Evolutionary conservation across 1,139 yeast species (phyloP), one percentile per base, ranked within the genome.

Genomic region (Candida pseudoviswanathii): DNA sequence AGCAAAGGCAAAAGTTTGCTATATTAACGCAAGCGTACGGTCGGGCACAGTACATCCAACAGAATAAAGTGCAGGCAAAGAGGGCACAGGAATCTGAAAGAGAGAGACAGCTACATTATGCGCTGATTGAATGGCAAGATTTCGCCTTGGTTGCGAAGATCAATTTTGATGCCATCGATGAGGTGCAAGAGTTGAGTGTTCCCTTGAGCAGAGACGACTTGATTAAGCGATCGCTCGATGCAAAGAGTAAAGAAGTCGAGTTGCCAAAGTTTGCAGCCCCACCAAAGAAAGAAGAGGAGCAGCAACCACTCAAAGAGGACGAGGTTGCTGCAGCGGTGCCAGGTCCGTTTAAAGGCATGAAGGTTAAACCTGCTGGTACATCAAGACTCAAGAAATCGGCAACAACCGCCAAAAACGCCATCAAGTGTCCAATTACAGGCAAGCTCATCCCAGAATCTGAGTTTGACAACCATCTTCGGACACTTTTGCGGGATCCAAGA

Each of bases 41-140:
- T 10, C 68, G 95, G 46, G 95, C 96, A 0, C 81, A 79, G 51
- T 80, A 75, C 61, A 71, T 78, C 10, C 73, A 75, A 48, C 65
- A 69, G 42, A 60, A 67, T 48, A 66, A 66, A 41, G 55, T 66
- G 52, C 54, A 64, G 39, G 60, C 65, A 58, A 66, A 50, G 63
- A 71, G 61, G 58, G 65, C 50, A 58, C 66, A 48, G 70, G 70
- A 67, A 46, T 77, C 78, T 46, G 56, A 60, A 24, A 52, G 57
- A 11, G 59, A 62, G 34, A 67, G 73, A 41, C 70, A 69, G 55
- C 51, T 82, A 27, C 84, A 81, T 43, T 89, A 78, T 67, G 92
- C 95, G 0, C 81, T 86, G 30, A 85, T 90, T 26, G 92, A 92
- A 65, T 94, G 99, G 99, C 85, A 85, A 53, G 89, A 88, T 54